Percentiles rank a stretch among this genome's conserved stretches.
phyloP scores from a whole-genome alignment of 257 asterid species.

The Nicotiana undulata region DNA sequence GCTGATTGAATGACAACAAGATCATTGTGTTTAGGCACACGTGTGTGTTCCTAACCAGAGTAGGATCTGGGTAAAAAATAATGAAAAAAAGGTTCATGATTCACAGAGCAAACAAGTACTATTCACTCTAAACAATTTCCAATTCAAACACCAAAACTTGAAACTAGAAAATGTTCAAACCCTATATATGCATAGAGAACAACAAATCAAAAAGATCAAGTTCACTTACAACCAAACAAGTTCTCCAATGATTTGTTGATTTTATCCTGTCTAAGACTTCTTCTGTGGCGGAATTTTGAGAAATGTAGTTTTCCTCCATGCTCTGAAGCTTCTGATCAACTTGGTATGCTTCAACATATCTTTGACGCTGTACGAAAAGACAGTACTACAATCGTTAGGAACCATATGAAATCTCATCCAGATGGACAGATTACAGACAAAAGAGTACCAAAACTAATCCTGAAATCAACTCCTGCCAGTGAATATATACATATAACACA shows the following conservation, averaged over 20 bases:
- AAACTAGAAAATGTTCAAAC: background rate
- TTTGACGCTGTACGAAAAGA: slow-evolving; percentile 56
- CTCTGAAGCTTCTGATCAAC: slow-evolving; percentile 60
- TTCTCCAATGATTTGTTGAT: slow-evolving; percentile 65
- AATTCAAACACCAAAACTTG: background rate
- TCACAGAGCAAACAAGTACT: background rate
- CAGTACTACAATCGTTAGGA: slow-evolving; percentile 16
- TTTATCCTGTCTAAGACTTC: slow-evolving; percentile 40
- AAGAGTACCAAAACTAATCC: background rate
- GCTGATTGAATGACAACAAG: background rate
- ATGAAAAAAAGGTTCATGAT: background rate
- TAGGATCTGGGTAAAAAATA: background rate
- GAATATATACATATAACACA: background rate
- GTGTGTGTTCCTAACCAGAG: background rate
- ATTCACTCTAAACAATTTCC: background rate
- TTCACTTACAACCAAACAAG: slow-evolving; percentile 73
- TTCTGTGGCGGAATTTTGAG: slow-evolving; percentile 34
- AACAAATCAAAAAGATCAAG: slow-evolving; percentile 2
- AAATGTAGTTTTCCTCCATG: slow-evolving; percentile 61
- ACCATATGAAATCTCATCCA: background rate
- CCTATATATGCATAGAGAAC: background rate
- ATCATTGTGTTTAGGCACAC: background rate
- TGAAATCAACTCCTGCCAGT: background rate
- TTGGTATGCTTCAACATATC: slow-evolving; percentile 79
- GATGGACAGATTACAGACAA: background rate